Evolutionary conservation across 208 protist genomes (phyloP).

Genomic region (Porcisia hertigi): DNA sequence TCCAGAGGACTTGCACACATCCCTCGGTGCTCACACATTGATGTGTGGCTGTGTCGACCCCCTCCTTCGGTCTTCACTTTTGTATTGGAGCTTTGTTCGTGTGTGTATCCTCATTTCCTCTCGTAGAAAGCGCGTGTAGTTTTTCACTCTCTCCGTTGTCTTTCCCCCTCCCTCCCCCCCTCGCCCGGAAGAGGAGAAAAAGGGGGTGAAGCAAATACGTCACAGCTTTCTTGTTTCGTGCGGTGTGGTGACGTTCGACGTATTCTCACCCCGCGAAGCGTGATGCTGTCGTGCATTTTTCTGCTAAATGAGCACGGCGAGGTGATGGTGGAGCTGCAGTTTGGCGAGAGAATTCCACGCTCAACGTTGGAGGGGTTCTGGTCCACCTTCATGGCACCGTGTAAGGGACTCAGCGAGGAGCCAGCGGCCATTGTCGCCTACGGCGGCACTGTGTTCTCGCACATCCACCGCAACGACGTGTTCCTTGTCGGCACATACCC

Average conservation of each 20-base stretch:
- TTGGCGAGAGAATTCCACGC: slow-evolving; percentile 68
- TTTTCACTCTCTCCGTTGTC: not conserved
- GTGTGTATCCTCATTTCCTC: not conserved
- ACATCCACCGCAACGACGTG: slow-evolving; percentile 72
- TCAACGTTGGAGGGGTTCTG: slow-evolving; percentile 77
- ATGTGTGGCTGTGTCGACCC: not conserved
- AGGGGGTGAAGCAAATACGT: not conserved
- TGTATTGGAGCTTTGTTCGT: not conserved
- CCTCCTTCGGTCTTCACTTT: not conserved
- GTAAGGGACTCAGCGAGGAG: slow-evolving; percentile 37
- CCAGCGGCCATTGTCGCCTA: slow-evolving; percentile 54
- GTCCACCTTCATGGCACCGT: slow-evolving; percentile 51
- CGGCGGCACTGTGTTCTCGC: slow-evolving; percentile 66
- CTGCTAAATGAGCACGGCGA: slow-evolving; percentile 76
- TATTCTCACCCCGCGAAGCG: not conserved
- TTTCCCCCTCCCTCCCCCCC: not conserved
- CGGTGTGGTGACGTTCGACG: not conserved
- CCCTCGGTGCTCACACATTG: not conserved
- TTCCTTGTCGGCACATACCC: slow-evolving; percentile 68
- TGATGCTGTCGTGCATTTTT: slow-evolving; percentile 79
- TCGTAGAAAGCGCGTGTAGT: not conserved
- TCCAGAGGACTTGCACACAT: not conserved
- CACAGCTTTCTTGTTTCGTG: not conserved
- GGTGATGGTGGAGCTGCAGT: slow-evolving; percentile 91
- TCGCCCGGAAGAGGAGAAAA: not conserved